Evolutionary conservation across 768 basidiomycete genomes (phyloP), one percentile per base, ranked within the genome.

Genomic region (Phanerochaete carnosa): DNA sequence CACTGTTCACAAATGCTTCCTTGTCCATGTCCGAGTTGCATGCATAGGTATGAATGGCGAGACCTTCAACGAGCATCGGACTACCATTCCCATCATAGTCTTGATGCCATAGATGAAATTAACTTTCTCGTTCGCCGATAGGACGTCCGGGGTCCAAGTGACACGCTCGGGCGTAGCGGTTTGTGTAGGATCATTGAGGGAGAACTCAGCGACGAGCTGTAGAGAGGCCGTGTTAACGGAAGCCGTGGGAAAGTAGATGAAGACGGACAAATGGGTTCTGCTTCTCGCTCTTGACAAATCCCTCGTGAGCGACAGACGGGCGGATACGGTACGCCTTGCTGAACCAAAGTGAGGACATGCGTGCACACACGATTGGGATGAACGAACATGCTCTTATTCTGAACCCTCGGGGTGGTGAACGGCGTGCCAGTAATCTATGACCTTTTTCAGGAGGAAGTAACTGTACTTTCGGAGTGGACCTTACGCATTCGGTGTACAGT

Each of bases 291-390:
- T 74, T 72, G 13, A 71, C 79, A 66, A 88, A 87, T 1, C 85
- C 85, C 63, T 68, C 11, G 39, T 88, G 87, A 0, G 85, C 84
- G 25, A 88, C 86, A 9, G 85, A 86, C 2, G 86, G 86, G 33
- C 86, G 79, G 61, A 88, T 86, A 30, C 86, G 83, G 70, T 88
- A 88, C 9, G 87, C 61, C 82, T 83, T 87, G 12, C 84, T 86
- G 65, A 51, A 30, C 7, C 5, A 11, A 9, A 3, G 39, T 19
- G 11, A 8, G 47, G 49, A 37, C 45, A 51, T 2, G 32, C 47
- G 23, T 1, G 33, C n/a, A 22, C 23, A 11, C 13, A 13, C 39
- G 16, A n/a, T 47, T 8, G 35, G 12, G 11, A 12, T 74, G n/a
- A n/a, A n/a, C n/a, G n/a, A 82, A 86, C 80, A 78, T 72, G 60